Evolutionary conservation across 129 eudicot species (phyloP).

Genomic region (Ambrosia trifida): DNA sequence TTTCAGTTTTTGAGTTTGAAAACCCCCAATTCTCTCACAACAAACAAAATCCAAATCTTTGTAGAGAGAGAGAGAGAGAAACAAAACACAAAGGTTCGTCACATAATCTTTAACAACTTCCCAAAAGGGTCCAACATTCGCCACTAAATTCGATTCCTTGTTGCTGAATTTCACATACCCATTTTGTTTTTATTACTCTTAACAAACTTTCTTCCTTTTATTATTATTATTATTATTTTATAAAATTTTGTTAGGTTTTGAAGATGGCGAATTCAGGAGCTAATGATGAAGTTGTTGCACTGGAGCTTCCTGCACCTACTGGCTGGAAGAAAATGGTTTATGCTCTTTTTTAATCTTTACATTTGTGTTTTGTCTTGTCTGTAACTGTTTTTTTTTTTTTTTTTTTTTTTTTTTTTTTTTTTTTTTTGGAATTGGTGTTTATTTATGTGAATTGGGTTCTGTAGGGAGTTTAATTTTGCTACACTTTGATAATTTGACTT

Average conservation of each 20-base stretch:
- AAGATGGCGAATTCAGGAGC: slow-evolving; percentile 57
- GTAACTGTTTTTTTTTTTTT: neutral
- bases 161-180: neutral
- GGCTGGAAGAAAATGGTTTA: slow-evolving; percentile 73
- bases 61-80: neutral
- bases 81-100: neutral
- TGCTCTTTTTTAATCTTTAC: slow-evolving; percentile 25
- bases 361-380: neutral
- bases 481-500: neutral
- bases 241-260: slow-evolving; percentile 21
- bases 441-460: slow-evolving; percentile 3
- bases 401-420: neutral
- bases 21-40: neutral
- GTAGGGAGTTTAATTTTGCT: slow-evolving; percentile 6
- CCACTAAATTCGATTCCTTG: neutral
- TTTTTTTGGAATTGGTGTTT: neutral
- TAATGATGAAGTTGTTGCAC: slow-evolving; percentile 51
- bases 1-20: neutral
- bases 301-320: slow-evolving; percentile 86
- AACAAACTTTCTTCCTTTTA: neutral
- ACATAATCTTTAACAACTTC: neutral
- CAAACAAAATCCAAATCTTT: neutral
- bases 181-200: neutral
- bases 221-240: neutral
- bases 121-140: neutral